Evolutionary conservation across 768 basidiomycete species (phyloP).

Genomic region (Rhodocollybia butyracea): DNA sequence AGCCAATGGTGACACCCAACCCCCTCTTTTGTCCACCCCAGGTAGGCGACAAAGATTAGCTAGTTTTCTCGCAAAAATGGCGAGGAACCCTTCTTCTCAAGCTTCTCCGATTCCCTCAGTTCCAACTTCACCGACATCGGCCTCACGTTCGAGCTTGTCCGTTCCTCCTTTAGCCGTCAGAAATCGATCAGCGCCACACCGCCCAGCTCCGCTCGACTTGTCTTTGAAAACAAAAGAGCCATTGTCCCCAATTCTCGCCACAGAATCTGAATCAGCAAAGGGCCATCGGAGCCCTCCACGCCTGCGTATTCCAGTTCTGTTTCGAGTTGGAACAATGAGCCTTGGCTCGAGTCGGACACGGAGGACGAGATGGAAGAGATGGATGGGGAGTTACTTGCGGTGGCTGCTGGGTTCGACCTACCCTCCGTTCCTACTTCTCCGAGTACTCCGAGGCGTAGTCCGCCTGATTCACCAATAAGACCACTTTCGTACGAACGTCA

Average conservation of each 20-base stretch:
- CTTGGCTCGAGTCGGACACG: background rate
- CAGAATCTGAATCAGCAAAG: background rate
- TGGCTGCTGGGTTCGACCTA: constrained; percentile 3
- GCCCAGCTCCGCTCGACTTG: constrained; percentile 3
- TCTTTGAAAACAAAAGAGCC: background rate
- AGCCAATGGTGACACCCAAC: background rate
- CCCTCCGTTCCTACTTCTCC: background rate
- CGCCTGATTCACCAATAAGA: background rate
- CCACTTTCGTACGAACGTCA: background rate
- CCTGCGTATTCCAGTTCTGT: background rate
- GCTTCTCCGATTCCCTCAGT: background rate
- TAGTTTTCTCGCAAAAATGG: constrained; percentile 2
- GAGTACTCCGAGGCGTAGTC: background rate
- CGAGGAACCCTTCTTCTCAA: background rate
- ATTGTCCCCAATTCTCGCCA: background rate
- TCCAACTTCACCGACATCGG: background rate
- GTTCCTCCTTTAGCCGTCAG: background rate
- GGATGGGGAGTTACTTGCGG: constrained; percentile 5
- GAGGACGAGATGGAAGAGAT: constrained; percentile 7
- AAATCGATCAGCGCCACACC: background rate
- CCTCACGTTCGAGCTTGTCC: background rate
- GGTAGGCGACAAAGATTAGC: constrained; percentile 1
- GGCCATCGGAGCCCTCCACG: background rate
- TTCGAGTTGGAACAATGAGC: background rate
- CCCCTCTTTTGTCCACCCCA: background rate